Percentiles rank a stretch among this genome's conserved stretches.
Conservation (phyloP, 2,329 filamentous ascomycete species). For the Colletotrichum tamarilloi region DNA sequence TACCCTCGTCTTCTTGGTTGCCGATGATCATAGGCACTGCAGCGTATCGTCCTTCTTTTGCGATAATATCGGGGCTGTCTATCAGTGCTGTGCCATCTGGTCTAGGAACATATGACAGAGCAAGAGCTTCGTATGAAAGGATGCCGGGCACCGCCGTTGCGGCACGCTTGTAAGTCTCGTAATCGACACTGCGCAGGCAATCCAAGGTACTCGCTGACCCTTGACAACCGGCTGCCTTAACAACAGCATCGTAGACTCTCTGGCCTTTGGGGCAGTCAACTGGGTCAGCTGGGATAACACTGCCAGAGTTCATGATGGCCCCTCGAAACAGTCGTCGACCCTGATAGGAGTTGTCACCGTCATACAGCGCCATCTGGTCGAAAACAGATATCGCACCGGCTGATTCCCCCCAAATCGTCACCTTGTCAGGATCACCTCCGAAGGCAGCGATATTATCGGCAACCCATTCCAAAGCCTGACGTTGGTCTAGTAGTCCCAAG, state of each 20-base stretch:
- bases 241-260: conserved; percentile 71
- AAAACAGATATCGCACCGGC: conserved; percentile 79
- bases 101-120: conserved; percentile 79
- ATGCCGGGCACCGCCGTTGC: conserved; percentile 77
- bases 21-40: conserved; percentile 69
- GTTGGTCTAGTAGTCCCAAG: conserved; percentile 78
- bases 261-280: conserved; percentile 77
- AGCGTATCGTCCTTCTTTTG: conserved; percentile 59
- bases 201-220: conserved; percentile 66
- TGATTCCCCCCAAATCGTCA: conserved; percentile 83
- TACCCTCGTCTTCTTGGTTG: conserved; percentile 84
- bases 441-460: conserved; percentile 82
- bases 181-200: conserved; percentile 73
- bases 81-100: conserved; percentile 75
- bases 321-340: conserved; percentile 79
- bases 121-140: conserved; percentile 74
- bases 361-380: conserved; percentile 80
- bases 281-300: conserved; percentile 68
- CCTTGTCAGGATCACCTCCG: conserved; percentile 81
- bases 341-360: conserved; percentile 79
- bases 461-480: conserved; percentile 79
- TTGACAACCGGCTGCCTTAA: conserved; percentile 70
- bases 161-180: conserved; percentile 71
- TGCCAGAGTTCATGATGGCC: conserved; percentile 82
- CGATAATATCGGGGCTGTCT: conserved; percentile 70